Percentiles rank a stretch among this genome's conserved stretches.
phyloP scores from a whole-genome alignment of 2,329 filamentous ascomycete genomes.

The Ilyonectria mors-panacis region DNA sequence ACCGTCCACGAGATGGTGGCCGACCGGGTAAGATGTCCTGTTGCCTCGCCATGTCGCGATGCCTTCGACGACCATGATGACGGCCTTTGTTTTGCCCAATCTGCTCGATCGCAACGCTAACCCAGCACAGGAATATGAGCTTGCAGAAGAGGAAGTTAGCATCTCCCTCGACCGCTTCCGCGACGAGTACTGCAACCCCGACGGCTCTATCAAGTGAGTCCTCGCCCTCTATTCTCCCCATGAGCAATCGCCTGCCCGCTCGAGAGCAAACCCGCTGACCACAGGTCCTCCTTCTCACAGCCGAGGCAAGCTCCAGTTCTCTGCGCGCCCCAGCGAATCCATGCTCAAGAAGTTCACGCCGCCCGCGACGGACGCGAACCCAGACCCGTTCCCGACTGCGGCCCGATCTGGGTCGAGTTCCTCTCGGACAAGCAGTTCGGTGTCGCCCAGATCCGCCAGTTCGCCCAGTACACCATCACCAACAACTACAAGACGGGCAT shows the following conservation, averaged over 20 bases:
- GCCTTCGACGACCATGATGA: constrained; percentile 20
- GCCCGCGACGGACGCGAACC: constrained; percentile 76
- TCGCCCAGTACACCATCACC: constrained; percentile 84
- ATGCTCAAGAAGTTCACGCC: constrained; percentile 91
- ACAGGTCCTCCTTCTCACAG: constrained; percentile 60
- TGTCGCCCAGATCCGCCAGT: constrained; percentile 91
- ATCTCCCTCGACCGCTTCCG: constrained; percentile 89
- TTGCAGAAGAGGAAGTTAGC: constrained; percentile 89
- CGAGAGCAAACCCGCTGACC: constrained; percentile 23
- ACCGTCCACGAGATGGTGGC: constrained; percentile 96
- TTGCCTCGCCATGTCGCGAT: constrained; percentile 27
- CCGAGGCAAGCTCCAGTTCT: constrained; percentile 88
- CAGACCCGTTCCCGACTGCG: constrained; percentile 81
- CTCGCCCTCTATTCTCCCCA: constrained; percentile 8
- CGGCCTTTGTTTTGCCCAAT: constrained; percentile 2
- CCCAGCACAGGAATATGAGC: constrained; percentile 83
- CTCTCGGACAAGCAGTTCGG: constrained; percentile 84
- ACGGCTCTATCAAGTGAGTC: constrained; percentile 83
- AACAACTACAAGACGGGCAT: constrained; percentile 92
- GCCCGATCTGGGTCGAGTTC: constrained; percentile 95
- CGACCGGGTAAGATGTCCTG: constrained; percentile 78
- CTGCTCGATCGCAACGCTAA: constrained; percentile 30
- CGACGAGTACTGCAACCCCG: constrained; percentile 77
- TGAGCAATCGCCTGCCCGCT: neutral
- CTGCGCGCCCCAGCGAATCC: constrained; percentile 83